phyloP scores from a whole-genome alignment of 768 basidiomycete species.

The Suillus lakei region DNA sequence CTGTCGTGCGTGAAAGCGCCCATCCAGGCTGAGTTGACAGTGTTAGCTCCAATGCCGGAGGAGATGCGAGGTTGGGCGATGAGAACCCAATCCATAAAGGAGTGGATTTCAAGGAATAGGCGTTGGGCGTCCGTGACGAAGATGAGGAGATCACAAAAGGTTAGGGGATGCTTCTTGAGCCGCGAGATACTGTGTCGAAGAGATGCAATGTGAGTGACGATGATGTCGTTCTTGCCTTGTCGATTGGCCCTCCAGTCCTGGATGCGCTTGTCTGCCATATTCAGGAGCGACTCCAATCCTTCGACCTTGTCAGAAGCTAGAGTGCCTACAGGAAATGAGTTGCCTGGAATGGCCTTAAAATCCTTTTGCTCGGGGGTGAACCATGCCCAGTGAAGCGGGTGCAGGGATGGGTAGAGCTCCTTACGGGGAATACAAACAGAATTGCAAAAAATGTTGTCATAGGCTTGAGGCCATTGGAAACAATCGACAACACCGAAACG shows the following conservation, averaged over 20 bases:
- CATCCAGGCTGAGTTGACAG: neutral
- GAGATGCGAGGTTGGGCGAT: neutral
- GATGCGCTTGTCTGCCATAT: neutral
- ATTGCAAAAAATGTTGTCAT: too few relatives aligned
- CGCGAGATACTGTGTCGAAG: neutral
- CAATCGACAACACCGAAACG: neutral
- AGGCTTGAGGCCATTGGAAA: too few relatives aligned
- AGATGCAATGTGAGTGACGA: neutral
- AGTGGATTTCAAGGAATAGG: neutral
- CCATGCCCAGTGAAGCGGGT: slow-evolving; percentile 5
- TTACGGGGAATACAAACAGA: neutral
- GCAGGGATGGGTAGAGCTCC: neutral
- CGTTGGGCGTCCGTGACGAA: neutral
- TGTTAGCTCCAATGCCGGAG: neutral
- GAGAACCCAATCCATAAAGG: neutral
- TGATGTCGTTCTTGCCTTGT: neutral
- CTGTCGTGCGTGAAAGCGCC: too few relatives aligned
- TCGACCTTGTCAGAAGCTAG: slow-evolving; percentile 1
- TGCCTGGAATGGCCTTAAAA: neutral
- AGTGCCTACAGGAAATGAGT: slow-evolving; percentile 1
- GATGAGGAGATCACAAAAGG: neutral
- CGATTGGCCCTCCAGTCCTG: neutral
- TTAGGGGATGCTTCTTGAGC: neutral
- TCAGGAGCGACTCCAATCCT: neutral
- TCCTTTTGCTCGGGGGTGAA: slow-evolving; percentile 6